These are phyloP conservation scores for Xerocomus spinulosus DNA, from an alignment of 768 basidiomycete species.

Conservation along the genomic window DNA sequence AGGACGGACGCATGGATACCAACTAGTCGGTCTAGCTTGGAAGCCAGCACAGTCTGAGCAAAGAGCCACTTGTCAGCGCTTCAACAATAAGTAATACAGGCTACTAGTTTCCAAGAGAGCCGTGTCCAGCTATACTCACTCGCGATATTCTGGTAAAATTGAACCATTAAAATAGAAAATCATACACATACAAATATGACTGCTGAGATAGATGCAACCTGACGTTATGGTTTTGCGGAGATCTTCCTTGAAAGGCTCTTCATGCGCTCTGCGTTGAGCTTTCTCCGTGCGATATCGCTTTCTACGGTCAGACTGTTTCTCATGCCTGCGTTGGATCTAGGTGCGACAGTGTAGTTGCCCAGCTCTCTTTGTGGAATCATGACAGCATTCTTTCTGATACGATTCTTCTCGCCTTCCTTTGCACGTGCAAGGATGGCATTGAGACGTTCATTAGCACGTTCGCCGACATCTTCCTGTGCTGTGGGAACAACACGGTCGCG, in stretches of 20 bases:
- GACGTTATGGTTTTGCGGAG: constrained; percentile 23
- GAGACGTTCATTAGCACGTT: constrained; percentile 48
- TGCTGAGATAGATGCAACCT: neutral
- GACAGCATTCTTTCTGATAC: constrained; percentile 74
- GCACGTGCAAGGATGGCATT: constrained; percentile 67
- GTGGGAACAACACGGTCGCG: constrained; percentile 67
- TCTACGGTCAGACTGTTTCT: constrained; percentile 56
- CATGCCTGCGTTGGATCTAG: constrained; percentile 50
- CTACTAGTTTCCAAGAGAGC: too few species aligned
- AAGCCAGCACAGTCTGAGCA: too few species aligned
- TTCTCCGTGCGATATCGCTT: constrained; percentile 67
- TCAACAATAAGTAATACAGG: too few species aligned
- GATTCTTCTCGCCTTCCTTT: constrained; percentile 61
- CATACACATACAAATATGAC: constrained; percentile 5
- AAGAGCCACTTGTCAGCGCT: too few species aligned
- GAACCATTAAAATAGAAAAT: constrained; percentile 1
- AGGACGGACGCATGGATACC: too few species aligned
- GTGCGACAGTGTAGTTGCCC: constrained; percentile 78
- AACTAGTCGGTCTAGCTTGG: too few species aligned
- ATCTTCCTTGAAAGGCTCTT: constrained; percentile 55
- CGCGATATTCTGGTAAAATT: too few species aligned
- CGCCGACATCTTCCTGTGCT: constrained; percentile 39
- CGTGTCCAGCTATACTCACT: too few species aligned
- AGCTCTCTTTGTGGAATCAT: constrained; percentile 75
- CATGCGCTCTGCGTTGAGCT: constrained; percentile 70